A percentile compares a stretch with the other conserved stretches of the same genome.
phyloP scores from a whole-genome alignment of 129 eudicot species.

The carrot (Daucus carota) region DNA sequence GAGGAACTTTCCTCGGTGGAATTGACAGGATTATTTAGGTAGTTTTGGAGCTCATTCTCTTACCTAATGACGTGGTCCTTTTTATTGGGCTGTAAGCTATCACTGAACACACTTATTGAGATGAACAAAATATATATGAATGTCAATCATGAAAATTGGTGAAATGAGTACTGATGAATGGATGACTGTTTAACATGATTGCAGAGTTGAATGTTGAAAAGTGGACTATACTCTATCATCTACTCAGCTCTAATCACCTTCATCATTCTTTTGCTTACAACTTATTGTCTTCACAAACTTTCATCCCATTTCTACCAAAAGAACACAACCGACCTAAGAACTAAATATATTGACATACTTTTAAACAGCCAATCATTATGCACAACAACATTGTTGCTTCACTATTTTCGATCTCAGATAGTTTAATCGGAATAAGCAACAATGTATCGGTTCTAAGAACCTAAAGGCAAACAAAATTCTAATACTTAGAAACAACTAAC shows the following conservation, averaged over 20 bases:
- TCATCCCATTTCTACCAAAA: not conserved
- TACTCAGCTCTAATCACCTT: not conserved
- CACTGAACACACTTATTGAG: not conserved
- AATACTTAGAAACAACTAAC: not conserved
- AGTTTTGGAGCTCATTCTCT: conserved; percentile 28
- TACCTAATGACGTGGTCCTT: conserved; percentile 6
- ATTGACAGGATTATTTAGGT: conserved; percentile 10
- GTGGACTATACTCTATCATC: not conserved
- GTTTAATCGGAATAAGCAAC: not conserved
- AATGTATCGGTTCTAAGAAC: not conserved
- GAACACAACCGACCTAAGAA: not conserved
- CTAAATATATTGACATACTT: not conserved
- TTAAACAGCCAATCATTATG: not conserved
- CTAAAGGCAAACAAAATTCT: not conserved
- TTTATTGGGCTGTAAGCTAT: conserved; percentile 3
- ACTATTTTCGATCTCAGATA: not conserved
- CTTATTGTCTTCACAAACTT: not conserved
- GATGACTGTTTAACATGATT: not conserved
- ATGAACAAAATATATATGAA: no score
- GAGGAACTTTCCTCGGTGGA: no score
- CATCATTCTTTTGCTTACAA: not conserved
- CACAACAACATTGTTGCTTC: not conserved
- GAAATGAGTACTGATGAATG: not conserved
- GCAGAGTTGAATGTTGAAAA: not conserved
- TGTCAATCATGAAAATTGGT: not conserved